Percentiles rank a stretch among this genome's conserved stretches.
These are phyloP conservation scores for Syzygium aromaticum DNA, from an alignment of 345 rosid species.

Conservation along the genomic window DNA sequence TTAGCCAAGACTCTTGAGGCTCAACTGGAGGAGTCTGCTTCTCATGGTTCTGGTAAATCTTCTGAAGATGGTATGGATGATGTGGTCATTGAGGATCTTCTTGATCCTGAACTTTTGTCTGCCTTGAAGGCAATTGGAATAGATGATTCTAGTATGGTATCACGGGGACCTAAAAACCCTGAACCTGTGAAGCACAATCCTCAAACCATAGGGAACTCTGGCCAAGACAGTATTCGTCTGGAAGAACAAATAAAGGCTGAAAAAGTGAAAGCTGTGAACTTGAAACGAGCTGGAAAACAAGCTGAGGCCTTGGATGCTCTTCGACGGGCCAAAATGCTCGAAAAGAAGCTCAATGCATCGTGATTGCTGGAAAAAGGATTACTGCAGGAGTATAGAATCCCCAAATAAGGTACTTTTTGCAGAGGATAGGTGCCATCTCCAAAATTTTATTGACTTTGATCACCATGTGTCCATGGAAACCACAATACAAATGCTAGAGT, in stretches of 20 bases:
- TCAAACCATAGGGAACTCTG: slow-evolving; percentile 18
- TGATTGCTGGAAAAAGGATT: slow-evolving; percentile 11
- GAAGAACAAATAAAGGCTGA: slow-evolving; percentile 76
- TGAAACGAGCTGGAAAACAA: slow-evolving; percentile 86
- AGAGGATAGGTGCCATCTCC: not conserved
- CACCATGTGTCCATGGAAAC: not conserved
- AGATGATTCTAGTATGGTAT: slow-evolving; percentile 18
- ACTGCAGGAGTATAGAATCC: not conserved
- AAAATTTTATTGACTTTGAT: not conserved
- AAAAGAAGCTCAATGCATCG: slow-evolving; percentile 58
- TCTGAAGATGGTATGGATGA: slow-evolving; percentile 27
- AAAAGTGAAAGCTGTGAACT: slow-evolving; percentile 62
- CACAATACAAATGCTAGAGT: not conserved
- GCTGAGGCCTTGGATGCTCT: slow-evolving; percentile 84
- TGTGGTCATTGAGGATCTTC: slow-evolving; percentile 70
- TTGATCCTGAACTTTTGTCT: slow-evolving; percentile 86
- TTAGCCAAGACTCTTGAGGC: slow-evolving; percentile 84
- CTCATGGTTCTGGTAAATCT: slow-evolving; percentile 32
- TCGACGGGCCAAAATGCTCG: slow-evolving; percentile 60
- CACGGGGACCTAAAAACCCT: slow-evolving; percentile 16
- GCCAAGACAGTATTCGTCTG: slow-evolving; percentile 48
- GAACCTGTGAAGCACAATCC: slow-evolving; percentile 17
- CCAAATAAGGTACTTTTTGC: not conserved
- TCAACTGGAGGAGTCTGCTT: slow-evolving; percentile 54
- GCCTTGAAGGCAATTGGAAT: slow-evolving; percentile 74